These are phyloP conservation scores for Pseudogymnoascus sp. DNA, from an alignment of 2,329 filamentous ascomycete species.

Conservation along the genomic window DNA sequence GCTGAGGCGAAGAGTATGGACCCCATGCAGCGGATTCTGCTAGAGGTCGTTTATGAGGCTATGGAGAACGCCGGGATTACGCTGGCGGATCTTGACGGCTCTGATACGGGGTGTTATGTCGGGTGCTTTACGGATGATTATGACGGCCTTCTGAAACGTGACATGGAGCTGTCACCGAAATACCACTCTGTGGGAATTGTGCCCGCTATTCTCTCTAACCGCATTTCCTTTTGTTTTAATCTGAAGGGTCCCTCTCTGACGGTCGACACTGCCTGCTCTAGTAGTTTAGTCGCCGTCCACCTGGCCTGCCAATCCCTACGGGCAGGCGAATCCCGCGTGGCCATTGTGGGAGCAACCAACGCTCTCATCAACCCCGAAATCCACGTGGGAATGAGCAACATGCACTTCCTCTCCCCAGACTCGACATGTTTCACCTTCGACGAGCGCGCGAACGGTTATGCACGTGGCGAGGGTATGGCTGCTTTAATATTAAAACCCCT, in stretches of 20 bases:
- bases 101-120: background rate
- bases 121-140: background rate
- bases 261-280: slow-evolving; percentile 19
- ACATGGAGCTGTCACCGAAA: slow-evolving; percentile 22
- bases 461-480: slow-evolving; percentile 40
- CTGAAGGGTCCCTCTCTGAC: slow-evolving; percentile 17
- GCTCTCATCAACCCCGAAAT: slow-evolving; percentile 20
- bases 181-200: slow-evolving; percentile 12
- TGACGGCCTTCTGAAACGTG: slow-evolving; percentile 15
- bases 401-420: slow-evolving; percentile 28
- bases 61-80: slow-evolving; percentile 25
- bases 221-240: slow-evolving; percentile 24
- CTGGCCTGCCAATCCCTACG: slow-evolving; percentile 38
- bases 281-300: slow-evolving; percentile 48
- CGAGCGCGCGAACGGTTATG: slow-evolving; percentile 39
- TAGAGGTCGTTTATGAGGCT: slow-evolving; percentile 27
- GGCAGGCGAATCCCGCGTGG: slow-evolving; percentile 27
- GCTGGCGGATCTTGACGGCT: slow-evolving; percentile 13
- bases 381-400: slow-evolving; percentile 27
- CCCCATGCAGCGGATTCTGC: slow-evolving; percentile 27
- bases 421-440: slow-evolving; percentile 34
- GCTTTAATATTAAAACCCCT: slow-evolving; percentile 39
- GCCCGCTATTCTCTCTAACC: slow-evolving; percentile 17
- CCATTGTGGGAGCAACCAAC: slow-evolving; percentile 12
- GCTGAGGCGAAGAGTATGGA: slow-evolving; percentile 27